Evolutionary conservation across 2,329 filamentous ascomycete genomes (phyloP).

Genomic region (Nothomitra cinnamomea): DNA sequence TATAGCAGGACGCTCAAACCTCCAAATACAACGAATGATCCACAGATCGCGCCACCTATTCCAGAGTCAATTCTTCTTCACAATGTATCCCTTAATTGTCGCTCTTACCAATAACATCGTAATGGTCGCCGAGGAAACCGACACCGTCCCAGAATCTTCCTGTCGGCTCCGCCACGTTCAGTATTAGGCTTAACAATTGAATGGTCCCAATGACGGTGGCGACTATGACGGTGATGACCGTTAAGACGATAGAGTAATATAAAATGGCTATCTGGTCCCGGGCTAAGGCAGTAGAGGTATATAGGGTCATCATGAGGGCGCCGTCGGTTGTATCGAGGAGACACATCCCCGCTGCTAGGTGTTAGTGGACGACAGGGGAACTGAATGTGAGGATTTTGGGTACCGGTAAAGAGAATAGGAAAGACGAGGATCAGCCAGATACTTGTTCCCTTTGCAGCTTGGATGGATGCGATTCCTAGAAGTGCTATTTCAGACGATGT

Average conservation of each 20-base stretch:
- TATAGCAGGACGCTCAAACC: conserved; percentile 58
- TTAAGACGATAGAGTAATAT: conserved; percentile 85
- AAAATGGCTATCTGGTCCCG: conserved; percentile 75
- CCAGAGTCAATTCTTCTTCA: background rate
- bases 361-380: conserved; percentile 16
- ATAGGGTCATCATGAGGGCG: conserved; percentile 86
- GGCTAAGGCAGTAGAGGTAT: conserved; percentile 63
- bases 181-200: conserved; percentile 62
- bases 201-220: conserved; percentile 73
- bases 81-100: background rate
- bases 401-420: conserved; percentile 61
- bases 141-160: conserved; percentile 89
- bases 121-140: conserved; percentile 56
- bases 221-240: conserved; percentile 65
- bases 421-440: conserved; percentile 93
- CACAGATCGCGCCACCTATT: conserved; percentile 64
- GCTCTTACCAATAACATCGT: conserved; percentile 49
- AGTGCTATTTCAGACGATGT: conserved; percentile 89
- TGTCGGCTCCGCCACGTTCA: conserved; percentile 55
- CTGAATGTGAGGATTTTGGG: background rate
- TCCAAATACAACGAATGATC: conserved; percentile 64
- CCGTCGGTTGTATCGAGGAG: conserved; percentile 84
- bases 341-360: conserved; percentile 61
- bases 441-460: conserved; percentile 69
- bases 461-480: conserved; percentile 74